A percentile compares a stretch with the other conserved stretches of the same genome.
phyloP scores from a whole-genome alignment of 371 early-diverging fungal genomes.

The Dinochytrium kinnereticum region DNA sequence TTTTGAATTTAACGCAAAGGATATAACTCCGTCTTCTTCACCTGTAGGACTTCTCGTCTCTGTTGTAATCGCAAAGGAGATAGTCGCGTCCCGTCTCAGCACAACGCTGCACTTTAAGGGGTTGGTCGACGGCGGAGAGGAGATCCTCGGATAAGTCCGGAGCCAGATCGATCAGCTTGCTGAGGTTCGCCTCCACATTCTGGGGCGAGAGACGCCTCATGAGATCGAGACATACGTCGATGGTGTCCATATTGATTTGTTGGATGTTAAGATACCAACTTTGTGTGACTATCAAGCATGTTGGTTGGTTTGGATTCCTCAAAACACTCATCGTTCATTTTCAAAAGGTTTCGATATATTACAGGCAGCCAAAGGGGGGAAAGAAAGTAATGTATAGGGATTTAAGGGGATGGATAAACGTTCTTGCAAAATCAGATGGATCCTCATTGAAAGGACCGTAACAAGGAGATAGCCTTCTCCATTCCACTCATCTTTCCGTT shows the following conservation, averaged over 20 bases:
- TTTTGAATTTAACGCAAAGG: slow-evolving; percentile 36
- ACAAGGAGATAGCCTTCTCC: slow-evolving; percentile 26
- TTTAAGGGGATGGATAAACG: too few relatives aligned
- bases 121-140: slow-evolving; percentile 90
- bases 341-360: too few relatives aligned
- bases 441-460: slow-evolving; percentile 12
- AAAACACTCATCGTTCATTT: too few relatives aligned
- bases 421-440: too few relatives aligned
- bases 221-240: slow-evolving; percentile 94
- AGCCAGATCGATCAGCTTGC: slow-evolving; percentile 74
- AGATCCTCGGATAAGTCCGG: slow-evolving; percentile 92
- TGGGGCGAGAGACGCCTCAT: slow-evolving; percentile 97
- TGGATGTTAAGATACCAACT: neutral
- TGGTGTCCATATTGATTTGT: slow-evolving; percentile 33
- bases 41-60: slow-evolving; percentile 95
- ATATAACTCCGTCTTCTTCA: neutral
- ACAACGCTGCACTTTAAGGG: slow-evolving; percentile 82
- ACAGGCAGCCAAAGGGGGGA: too few relatives aligned
- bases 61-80: slow-evolving; percentile 93
- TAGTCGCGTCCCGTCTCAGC: slow-evolving; percentile 78
- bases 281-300: neutral
- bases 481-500: slow-evolving; percentile 28
- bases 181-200: slow-evolving; percentile 85
- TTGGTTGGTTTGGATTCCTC: too few relatives aligned
- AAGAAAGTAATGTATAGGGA: too few relatives aligned